phyloP scores from a whole-genome alignment of 768 basidiomycete genomes.

The Cantharellus anzutake region DNA sequence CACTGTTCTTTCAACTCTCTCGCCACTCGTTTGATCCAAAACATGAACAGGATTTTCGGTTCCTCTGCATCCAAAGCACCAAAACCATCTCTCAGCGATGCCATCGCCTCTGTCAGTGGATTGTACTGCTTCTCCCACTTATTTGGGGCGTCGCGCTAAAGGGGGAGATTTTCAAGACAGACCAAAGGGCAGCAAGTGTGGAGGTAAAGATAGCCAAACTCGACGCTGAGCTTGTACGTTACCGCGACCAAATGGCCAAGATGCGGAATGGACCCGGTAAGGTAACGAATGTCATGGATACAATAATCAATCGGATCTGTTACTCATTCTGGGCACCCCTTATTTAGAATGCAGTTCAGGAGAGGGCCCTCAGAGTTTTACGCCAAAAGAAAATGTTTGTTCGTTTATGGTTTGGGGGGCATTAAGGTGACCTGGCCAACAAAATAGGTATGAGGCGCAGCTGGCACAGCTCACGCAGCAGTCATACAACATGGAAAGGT shows the following conservation, averaged over 20 bases:
- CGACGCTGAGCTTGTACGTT: constrained; percentile 76
- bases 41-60: constrained; percentile 79
- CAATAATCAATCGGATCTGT: background rate
- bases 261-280: constrained; percentile 89
- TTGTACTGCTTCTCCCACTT: background rate
- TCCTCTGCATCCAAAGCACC: constrained; percentile 58
- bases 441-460: constrained; percentile 55
- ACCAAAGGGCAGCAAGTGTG: constrained; percentile 64
- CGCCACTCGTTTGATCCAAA: background rate
- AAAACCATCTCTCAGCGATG: constrained; percentile 73
- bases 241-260: constrained; percentile 94
- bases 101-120: constrained; percentile 56
- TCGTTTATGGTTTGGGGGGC: background rate
- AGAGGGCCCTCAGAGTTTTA: constrained; percentile 80
- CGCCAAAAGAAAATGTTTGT: constrained; percentile 78
- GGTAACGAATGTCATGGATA: constrained; percentile 25
- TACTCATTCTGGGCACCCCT: background rate
- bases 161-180: constrained; percentile 39
- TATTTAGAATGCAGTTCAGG: constrained; percentile 67
- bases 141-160: background rate
- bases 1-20: too few relatives aligned
- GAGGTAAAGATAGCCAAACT: constrained; percentile 96
- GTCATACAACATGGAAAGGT: constrained; percentile 90
- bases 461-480: constrained; percentile 83
- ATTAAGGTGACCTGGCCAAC: background rate